Base-by-base conservation (phyloP, 2,329 filamentous ascomycete species). In the Penicillium sp. region DNA sequence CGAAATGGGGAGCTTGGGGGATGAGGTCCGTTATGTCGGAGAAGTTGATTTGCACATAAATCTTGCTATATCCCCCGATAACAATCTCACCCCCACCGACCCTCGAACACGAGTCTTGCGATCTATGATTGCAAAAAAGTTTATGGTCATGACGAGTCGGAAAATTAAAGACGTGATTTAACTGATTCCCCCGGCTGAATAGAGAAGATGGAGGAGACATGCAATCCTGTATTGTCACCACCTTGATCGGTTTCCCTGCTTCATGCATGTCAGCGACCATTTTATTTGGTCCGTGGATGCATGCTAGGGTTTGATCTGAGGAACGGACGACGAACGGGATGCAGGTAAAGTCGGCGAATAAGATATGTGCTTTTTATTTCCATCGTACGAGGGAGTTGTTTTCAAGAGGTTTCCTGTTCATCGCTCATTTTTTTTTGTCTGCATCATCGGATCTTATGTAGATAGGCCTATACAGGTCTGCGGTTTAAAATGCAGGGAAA, bases 371-470 rank as follows among this genome's bases (percentile, higher is more conserved):
- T 65, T 61, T 61, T 62, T 69, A 65, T 64, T 66, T 69, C 64
- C 65, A 59, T 66, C 67, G 68, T 66, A 67, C 66, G 63, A 71
- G 64, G 70, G 72, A 67, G 68, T 71, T 69, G 66, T 67, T 61
- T 66, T 64, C 62, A 66, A 61, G 61, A 65, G 60, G 59, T 65
- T 68, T 61, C 58, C 57, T 67, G 60, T 58, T 60, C 66, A 63
- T 66, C 62, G 57, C 62, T 57, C 52, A 45, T 61, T 62, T 61
- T 41, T 63, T 46, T 63, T 46, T 58, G 54, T 62, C 47, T 62
- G 64, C 63, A 64, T 63, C 49, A 55, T 60, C 55, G 45, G 57
- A 59, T 54, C 59, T 48, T 57, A 63, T 66, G 68, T 67, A 68
- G 67, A 69, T 66, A 63, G 63, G 54, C 54, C 49, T 57, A 59